phyloP scores from a whole-genome alignment of 768 basidiomycete genomes.

The Boletales sp. region DNA sequence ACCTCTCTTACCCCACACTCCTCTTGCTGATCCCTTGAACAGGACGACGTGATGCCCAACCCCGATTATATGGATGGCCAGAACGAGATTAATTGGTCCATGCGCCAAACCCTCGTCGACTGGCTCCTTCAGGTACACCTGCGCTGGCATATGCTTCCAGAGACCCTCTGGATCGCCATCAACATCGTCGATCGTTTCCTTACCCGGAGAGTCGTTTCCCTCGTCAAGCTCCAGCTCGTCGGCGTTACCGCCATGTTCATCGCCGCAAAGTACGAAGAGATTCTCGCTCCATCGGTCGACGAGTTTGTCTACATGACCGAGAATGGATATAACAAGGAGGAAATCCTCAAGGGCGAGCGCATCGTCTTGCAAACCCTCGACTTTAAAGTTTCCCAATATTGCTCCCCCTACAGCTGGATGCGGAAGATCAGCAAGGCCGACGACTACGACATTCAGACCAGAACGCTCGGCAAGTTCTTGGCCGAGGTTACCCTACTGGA shows the following conservation, averaged over 20 bases:
- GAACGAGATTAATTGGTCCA: slow-evolving; percentile 86
- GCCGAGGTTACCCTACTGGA: slow-evolving; percentile 95
- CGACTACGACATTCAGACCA: slow-evolving; percentile 96
- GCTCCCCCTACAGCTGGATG: slow-evolving; percentile 99
- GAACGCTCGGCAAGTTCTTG: slow-evolving; percentile 96
- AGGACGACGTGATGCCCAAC: slow-evolving; percentile 88
- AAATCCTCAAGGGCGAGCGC: slow-evolving; percentile 96
- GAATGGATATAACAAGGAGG: slow-evolving; percentile 88
- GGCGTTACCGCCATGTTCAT: slow-evolving; percentile 99
- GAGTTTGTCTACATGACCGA: slow-evolving; percentile 99
- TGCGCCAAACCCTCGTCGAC: slow-evolving; percentile 96
- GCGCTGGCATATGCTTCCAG: slow-evolving; percentile 98
- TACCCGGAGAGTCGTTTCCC: slow-evolving; percentile 80
- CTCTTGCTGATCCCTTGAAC: slow-evolving; percentile 19
- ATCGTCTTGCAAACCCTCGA: slow-evolving; percentile 95
- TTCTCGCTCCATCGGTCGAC: slow-evolving; percentile 94
- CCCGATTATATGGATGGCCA: slow-evolving; percentile 93
- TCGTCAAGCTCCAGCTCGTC: slow-evolving; percentile 92
- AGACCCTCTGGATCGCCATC: slow-evolving; percentile 98
- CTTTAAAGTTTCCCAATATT: slow-evolving; percentile 94
- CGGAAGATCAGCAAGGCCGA: slow-evolving; percentile 97
- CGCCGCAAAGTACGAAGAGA: slow-evolving; percentile 98
- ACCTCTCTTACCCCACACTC: background rate
- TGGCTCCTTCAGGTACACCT: slow-evolving; percentile 98
- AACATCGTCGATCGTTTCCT: slow-evolving; percentile 95